A percentile compares a stretch with the other conserved stretches of the same genome.
phyloP scores from a whole-genome alignment of 2,329 filamentous ascomycete genomes.

The Lachnellula occidentalis region DNA sequence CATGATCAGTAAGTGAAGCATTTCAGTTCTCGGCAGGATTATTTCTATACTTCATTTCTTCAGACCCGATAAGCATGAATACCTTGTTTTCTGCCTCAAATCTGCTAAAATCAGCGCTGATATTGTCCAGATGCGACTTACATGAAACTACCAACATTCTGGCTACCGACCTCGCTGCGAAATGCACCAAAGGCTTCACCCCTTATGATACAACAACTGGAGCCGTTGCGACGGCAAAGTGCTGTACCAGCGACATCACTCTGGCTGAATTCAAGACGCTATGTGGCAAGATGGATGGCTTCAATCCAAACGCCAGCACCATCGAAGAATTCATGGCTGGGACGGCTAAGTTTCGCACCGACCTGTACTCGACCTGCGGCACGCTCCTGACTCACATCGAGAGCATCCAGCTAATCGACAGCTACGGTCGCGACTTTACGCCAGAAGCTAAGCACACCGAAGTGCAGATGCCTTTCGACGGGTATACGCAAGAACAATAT shows the following conservation, averaged over 20 bases:
- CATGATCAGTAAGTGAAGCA: slow-evolving; percentile 1
- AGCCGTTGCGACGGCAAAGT: slow-evolving; percentile 12
- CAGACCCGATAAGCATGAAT: no score
- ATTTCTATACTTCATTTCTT: no score
- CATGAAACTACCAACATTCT: slow-evolving; percentile 22
- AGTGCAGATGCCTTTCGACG: slow-evolving; percentile 2
- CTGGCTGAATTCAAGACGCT: slow-evolving; percentile 14
- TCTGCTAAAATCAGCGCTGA: no score
- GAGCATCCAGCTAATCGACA: slow-evolving; percentile 19
- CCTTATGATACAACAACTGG: slow-evolving; percentile 6
- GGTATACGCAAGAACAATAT: slow-evolving; percentile 21
- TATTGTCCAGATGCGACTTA: slow-evolving; percentile 15
- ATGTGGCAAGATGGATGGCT: slow-evolving; percentile 20
- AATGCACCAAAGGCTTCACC: slow-evolving; percentile 17
- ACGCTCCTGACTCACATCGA: slow-evolving; percentile 16
- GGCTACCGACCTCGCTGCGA: slow-evolving; percentile 10
- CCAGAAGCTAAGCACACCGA: slow-evolving; percentile 19
- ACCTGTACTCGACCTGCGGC: slow-evolving; percentile 19
- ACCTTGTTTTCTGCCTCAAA: no score
- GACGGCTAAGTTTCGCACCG: slow-evolving; percentile 16
- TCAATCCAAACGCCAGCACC: slow-evolving; percentile 16
- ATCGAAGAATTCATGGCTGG: slow-evolving; percentile 15
- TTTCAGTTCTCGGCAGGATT: no score
- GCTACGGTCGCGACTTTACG: slow-evolving; percentile 17
- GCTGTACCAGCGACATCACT: slow-evolving; percentile 22